These are phyloP conservation scores for Corrigiola litoralis DNA, from an alignment of 179 eudicot species.

Conservation along the genomic window DNA sequence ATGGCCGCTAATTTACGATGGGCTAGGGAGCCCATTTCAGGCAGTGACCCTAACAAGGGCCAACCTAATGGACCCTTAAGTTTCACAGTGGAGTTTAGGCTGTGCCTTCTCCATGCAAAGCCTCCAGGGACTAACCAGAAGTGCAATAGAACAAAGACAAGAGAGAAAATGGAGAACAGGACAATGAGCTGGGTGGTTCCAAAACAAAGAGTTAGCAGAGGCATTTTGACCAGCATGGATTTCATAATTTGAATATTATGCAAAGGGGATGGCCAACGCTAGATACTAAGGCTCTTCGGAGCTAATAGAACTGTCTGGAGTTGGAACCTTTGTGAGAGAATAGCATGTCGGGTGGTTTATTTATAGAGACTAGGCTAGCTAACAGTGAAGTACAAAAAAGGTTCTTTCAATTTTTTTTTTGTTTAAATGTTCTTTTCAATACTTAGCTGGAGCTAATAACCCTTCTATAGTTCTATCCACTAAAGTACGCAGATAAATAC, in stretches of 20 bases:
- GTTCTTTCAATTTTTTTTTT: not conserved
- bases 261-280: not conserved
- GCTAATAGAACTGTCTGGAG: slow-evolving; percentile 12
- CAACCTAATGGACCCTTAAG: slow-evolving; percentile 38
- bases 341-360: slow-evolving; percentile 15
- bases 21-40: slow-evolving; percentile 29
- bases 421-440: not conserved
- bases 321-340: slow-evolving; percentile 7
- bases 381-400: slow-evolving; percentile 13
- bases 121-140: slow-evolving; percentile 43
- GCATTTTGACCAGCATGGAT: slow-evolving; percentile 19
- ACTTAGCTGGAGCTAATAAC: too few species aligned
- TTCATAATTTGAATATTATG: slow-evolving; percentile 19
- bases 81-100: slow-evolving; percentile 10
- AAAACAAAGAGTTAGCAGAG: slow-evolving; percentile 15
- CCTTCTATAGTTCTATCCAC: too few species aligned
- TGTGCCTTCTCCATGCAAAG: slow-evolving; percentile 37
- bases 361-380: slow-evolving; percentile 15
- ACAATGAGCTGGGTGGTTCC: slow-evolving; percentile 23
- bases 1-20: slow-evolving; percentile 35
- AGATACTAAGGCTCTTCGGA: not conserved
- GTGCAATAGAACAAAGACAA: slow-evolving; percentile 27
- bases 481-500: too few species aligned
- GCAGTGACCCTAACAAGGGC: slow-evolving; percentile 34
- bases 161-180: slow-evolving; percentile 20